These are phyloP conservation scores for Heterobasidion occidentale DNA, from an alignment of 1,284 basidiomycete genomes.

Conservation along the genomic window DNA sequence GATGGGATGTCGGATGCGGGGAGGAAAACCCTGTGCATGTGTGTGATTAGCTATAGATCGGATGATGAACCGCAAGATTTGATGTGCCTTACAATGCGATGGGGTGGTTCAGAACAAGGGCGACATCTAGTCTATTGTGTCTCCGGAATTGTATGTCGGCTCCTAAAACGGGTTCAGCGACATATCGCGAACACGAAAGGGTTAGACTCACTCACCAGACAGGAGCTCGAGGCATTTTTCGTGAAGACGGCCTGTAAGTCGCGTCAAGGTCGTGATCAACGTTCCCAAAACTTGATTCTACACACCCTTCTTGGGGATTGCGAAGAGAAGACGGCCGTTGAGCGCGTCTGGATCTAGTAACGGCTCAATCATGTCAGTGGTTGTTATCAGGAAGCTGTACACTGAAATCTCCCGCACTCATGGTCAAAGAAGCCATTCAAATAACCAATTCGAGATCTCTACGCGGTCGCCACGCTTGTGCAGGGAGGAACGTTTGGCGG, in stretches of 20 bases:
- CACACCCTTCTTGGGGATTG: slow-evolving; percentile 95
- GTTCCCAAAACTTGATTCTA: not conserved
- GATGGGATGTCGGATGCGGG: slow-evolving; percentile 97
- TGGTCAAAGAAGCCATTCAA: not conserved
- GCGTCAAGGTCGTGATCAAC: slow-evolving; percentile 4
- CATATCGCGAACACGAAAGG: not conserved
- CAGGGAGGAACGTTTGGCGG: not conserved
- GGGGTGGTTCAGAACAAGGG: slow-evolving; percentile 86
- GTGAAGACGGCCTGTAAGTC: slow-evolving; percentile 68
- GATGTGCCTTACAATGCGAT: slow-evolving; percentile 71
- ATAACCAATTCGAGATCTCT: not conserved
- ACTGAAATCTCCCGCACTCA: not conserved
- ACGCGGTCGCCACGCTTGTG: not conserved
- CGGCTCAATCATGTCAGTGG: not conserved
- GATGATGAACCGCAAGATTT: too few species aligned
- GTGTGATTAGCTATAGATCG: slow-evolving; percentile 4
- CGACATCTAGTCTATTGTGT: slow-evolving; percentile 86
- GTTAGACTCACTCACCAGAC: slow-evolving; percentile 42
- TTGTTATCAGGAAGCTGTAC: not conserved
- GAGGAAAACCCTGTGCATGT: slow-evolving; percentile 77
- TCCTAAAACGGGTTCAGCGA: slow-evolving; percentile 36
- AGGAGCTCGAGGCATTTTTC: slow-evolving; percentile 90
- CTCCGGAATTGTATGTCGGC: slow-evolving; percentile 96
- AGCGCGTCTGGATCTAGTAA: slow-evolving; percentile 35
- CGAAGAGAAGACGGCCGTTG: slow-evolving; percentile 79